Evolutionary conservation across 495 filamentous ascomycete genomes (phyloP).

Genomic region (Tuber umbilicatum): DNA sequence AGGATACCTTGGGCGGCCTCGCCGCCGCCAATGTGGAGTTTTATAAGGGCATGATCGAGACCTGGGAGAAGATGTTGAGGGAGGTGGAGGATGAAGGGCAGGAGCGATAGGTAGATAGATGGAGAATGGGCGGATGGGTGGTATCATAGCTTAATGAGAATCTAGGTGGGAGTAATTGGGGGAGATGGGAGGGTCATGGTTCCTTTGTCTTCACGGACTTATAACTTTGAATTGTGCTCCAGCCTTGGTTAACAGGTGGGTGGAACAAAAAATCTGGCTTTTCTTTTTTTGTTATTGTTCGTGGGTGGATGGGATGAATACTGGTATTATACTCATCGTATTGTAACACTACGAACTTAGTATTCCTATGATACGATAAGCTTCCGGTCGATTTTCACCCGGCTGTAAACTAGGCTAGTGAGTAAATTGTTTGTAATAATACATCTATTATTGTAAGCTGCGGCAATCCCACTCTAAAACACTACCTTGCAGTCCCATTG

Average conservation of each 20-base stretch:
- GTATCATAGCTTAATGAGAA: not conserved
- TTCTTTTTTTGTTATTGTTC: not conserved
- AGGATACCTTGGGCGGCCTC: slow-evolving; percentile 70
- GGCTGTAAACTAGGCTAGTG: not conserved
- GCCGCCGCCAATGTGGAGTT: slow-evolving; percentile 84
- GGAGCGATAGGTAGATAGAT: slow-evolving; percentile 7
- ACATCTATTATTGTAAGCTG: not conserved
- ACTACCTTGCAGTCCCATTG: not conserved
- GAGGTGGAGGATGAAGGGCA: slow-evolving; percentile 65
- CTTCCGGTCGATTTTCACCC: not conserved
- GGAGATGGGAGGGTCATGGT: slow-evolving; percentile 17
- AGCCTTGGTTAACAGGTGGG: not conserved
- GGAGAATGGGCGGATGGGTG: not conserved
- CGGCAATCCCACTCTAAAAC: not conserved
- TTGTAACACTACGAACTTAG: no score
- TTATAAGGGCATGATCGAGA: slow-evolving; percentile 68
- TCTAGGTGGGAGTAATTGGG: not conserved
- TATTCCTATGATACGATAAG: not conserved
- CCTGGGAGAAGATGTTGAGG: slow-evolving; percentile 81
- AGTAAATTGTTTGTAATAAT: not conserved
- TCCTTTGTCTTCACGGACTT: slow-evolving; percentile 12
- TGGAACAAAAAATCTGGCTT: not conserved
- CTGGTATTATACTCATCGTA: no score
- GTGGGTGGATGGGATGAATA: not conserved
- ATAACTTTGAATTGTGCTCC: slow-evolving; percentile 3